Evolutionary conservation across 2,329 filamentous ascomycete genomes (phyloP).

Genomic region (Phyllachora maydis): DNA sequence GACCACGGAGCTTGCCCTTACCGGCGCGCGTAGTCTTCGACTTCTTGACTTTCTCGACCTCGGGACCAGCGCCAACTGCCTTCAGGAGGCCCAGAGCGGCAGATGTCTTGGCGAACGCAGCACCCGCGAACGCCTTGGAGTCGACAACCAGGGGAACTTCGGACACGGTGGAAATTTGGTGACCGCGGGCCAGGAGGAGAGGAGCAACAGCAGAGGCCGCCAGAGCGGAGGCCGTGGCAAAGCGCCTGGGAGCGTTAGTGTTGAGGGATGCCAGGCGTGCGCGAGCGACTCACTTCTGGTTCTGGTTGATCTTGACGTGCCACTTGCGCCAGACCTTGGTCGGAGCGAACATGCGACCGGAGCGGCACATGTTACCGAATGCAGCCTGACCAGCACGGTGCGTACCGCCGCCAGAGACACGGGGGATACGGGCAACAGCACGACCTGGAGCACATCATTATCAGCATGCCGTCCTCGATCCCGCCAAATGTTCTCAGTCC

Average conservation of each 20-base stretch:
- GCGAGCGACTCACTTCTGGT: slow-evolving; percentile 60
- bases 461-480: too few relatives aligned
- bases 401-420: slow-evolving; percentile 99
- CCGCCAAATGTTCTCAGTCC: too few relatives aligned
- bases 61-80: slow-evolving; percentile 72
- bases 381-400: slow-evolving; percentile 99
- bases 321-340: slow-evolving; percentile 99
- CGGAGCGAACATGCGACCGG: slow-evolving; percentile 99
- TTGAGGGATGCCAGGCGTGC: slow-evolving; percentile 5
- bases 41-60: slow-evolving; percentile 87
- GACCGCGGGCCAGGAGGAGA: slow-evolving; percentile 89
- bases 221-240: slow-evolving; percentile 91
- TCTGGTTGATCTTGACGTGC: slow-evolving; percentile 99
- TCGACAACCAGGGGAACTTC: slow-evolving; percentile 96
- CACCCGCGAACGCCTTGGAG: slow-evolving; percentile 68
- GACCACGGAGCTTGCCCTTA: slow-evolving; percentile 96
- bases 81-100: slow-evolving; percentile 73
- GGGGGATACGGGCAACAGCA: slow-evolving; percentile 98
- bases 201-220: slow-evolving; percentile 90
- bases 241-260: slow-evolving; percentile 41
- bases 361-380: slow-evolving; percentile 99
- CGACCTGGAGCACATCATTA: slow-evolving; percentile 46
- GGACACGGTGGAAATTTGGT: slow-evolving; percentile 78
- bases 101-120: slow-evolving; percentile 70
- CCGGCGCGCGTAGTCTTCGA: slow-evolving; percentile 95